Evolutionary conservation across 2,329 filamentous ascomycete genomes (phyloP), one percentile per base, ranked within the genome.

Genomic region (Aspergillus cejpii): DNA sequence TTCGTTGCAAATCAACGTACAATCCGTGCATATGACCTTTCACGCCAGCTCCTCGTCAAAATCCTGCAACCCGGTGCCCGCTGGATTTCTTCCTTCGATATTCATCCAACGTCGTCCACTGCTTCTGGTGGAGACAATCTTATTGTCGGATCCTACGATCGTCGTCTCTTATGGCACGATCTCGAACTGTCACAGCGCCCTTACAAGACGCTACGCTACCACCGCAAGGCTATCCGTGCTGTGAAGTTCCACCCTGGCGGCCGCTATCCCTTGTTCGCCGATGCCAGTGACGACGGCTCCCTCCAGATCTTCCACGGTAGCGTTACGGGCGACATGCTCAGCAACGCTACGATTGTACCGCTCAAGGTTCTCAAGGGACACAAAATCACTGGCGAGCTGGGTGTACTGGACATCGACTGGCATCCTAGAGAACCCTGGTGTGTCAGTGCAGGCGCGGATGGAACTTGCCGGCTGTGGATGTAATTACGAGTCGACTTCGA

Each of bases 301-400:
- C 72, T 97, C 54, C 92, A 98, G 67, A 86, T 98, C 43, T 97
- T 97, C 80, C 91, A 97, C 65, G 91, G 89, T 45, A 94, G 91
- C 69, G 91, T 97, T 21, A 89, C 94, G 23, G 88, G 83, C 49
- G 92, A 98, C 65, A 75, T 95, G 64, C 87, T 98, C 80, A 89
- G 94, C 73, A 95, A 95, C 61, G 90, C 92, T 5, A 94, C 85
- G 11, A 95, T 98, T 60, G 92, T 97, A 41, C 92, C 92, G 6
- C 77, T 98, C 51, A 98, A 97, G 76, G 88, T 94, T 60, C 76
- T 98, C 39, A 84, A 80, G 61, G 92, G 92, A 1, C 92, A 98
- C 71, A 86, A 84, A 68, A 82, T 97, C 2, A 84, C 85, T 61
- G 85, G 80, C 61, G 84, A 89, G 55, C 71, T 98, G 46, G 92